These are phyloP conservation scores for Fistulinella prunicolor DNA, from an alignment of 768 basidiomycete genomes.

Conservation along the genomic window DNA sequence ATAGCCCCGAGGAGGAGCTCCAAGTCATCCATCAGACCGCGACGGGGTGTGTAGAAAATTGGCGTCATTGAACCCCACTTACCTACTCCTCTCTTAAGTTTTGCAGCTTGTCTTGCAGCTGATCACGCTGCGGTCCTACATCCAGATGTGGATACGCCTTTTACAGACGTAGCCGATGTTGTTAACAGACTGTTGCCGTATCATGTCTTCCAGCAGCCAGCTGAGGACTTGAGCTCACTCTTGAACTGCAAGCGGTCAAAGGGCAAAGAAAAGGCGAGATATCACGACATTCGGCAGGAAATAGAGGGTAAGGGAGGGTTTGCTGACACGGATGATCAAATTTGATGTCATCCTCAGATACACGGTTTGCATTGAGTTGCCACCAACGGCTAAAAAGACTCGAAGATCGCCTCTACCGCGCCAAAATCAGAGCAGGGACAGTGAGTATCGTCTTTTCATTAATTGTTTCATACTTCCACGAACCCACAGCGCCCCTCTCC, in stretches of 20 bases:
- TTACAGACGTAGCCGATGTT: conserved; percentile 57
- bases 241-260: conserved; percentile 35
- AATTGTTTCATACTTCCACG: conserved; percentile 1
- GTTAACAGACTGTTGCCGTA: conserved; percentile 75
- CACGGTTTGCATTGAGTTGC: conserved; percentile 66
- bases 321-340: neutral
- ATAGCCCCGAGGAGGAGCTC: conserved; percentile 50
- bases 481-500: conserved; percentile 52
- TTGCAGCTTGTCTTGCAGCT: conserved; percentile 51
- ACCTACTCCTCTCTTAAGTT: conserved; percentile 38
- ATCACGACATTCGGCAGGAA: conserved; percentile 45
- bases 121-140: conserved; percentile 62
- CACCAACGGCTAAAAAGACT: conserved; percentile 55
- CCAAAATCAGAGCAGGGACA: conserved; percentile 53
- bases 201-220: conserved; percentile 75
- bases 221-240: conserved; percentile 52
- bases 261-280: conserved; percentile 60
- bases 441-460: conserved; percentile 35
- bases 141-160: conserved; percentile 71
- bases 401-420: conserved; percentile 54
- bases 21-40: conserved; percentile 45
- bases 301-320: conserved; percentile 44
- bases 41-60: conserved; percentile 43
- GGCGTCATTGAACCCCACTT: conserved; percentile 7
- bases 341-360: conserved; percentile 45